A percentile compares a stretch with the other conserved stretches of the same genome.
Conservation (phyloP, 2,329 filamentous ascomycete genomes). For the Fusarium continuum region DNA sequence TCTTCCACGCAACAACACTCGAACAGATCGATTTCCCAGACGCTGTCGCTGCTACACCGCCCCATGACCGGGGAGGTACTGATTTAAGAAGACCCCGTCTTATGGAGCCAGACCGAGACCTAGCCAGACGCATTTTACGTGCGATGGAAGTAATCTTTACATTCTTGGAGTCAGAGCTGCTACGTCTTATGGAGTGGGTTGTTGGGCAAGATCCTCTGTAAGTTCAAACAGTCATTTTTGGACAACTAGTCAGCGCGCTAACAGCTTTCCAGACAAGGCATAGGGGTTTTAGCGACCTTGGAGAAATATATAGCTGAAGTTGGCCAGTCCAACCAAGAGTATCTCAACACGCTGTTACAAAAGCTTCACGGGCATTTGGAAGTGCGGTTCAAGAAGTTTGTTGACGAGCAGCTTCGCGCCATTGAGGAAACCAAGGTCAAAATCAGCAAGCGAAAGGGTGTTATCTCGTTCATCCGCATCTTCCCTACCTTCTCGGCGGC, state of each 20-base stretch:
- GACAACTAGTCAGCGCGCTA: constrained; percentile 5
- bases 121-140: constrained; percentile 84
- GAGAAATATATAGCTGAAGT: constrained; percentile 82
- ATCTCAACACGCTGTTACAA: constrained; percentile 80
- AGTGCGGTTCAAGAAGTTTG: constrained; percentile 83
- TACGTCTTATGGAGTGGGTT: constrained; percentile 85
- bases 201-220: constrained; percentile 82
- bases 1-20: constrained; percentile 92
- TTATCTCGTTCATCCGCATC: constrained; percentile 93
- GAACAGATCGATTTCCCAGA: constrained; percentile 86
- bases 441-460: constrained; percentile 97
- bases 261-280: constrained; percentile 75
- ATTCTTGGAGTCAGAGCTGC: constrained; percentile 81
- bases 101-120: constrained; percentile 87
- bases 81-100: constrained; percentile 78
- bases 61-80: constrained; percentile 73
- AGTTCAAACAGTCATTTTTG: constrained; percentile 50
- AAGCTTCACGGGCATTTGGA: constrained; percentile 80
- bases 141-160: constrained; percentile 90
- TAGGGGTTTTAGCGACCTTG: constrained; percentile 83
- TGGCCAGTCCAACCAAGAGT: constrained; percentile 93
- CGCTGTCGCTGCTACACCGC: constrained; percentile 71
- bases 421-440: constrained; percentile 99
- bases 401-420: constrained; percentile 93
- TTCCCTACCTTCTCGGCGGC: constrained; percentile 88